Base-by-base conservation (phyloP, 2,329 filamentous ascomycete genomes). In the Penicillium sp. region DNA sequence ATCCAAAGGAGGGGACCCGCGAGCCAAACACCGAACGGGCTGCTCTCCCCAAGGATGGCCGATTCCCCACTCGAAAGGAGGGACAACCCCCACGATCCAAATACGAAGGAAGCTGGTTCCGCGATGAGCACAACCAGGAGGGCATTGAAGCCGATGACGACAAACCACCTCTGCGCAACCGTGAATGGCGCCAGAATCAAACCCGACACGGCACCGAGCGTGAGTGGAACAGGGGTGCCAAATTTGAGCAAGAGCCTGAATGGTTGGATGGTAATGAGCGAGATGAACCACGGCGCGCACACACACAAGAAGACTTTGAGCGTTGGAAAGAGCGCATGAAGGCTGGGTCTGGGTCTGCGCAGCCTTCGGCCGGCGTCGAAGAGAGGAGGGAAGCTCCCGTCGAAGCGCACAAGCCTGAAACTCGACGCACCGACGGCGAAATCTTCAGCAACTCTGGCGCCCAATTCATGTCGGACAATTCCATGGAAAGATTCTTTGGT, bases 261-360 rank as follows among this genome's bases (percentile, higher is more conserved):
- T 96, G 92, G 93, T 81, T 96, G 73, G 91, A 95, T 68, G 83
- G 87, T 55, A 85, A 86, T 14, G 81, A 80, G 43, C 75, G 81
- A 21, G 87, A 88, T 55, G 88, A 90, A 48, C 85, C 88, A 65
- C 78, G 83, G 34, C 85, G 88, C 65, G 83, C 82, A 5, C 89
- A 91, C 65, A 96, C 92, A 1, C 88, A 91, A 66, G 92, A 95
- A 68, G 92, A 97, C 62, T 95, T 97, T 72, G 88, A 95, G 75
- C 90, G 90, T 63, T 97, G 93, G 86, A 96, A 96, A 81, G 91
- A 95, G 65, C 83, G 83, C 60, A 95, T 95, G 91, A 93, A 90
- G 73, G 86, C 86, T 38, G 82, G 84, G 58, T 84, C 73, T 49
- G 60, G 59, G 47, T 60, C 67, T n/a, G 61, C 64, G 27, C 59